phyloP scores from a whole-genome alignment of 1,284 basidiomycete genomes.

The Moesziomyces globuligerus region DNA sequence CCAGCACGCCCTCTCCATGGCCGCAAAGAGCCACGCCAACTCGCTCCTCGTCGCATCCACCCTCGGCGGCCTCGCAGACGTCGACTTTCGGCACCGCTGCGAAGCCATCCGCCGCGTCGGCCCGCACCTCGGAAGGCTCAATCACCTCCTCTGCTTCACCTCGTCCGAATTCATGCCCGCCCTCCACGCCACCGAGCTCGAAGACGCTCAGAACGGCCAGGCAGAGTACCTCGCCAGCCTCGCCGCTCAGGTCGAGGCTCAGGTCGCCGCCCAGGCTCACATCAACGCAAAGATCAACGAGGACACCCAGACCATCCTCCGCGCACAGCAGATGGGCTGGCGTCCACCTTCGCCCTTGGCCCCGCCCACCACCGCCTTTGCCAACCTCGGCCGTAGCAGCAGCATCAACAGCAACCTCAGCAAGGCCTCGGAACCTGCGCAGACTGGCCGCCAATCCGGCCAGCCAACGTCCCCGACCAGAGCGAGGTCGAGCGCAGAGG shows the following conservation, averaged over 20 bases:
- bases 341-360: slow-evolving; percentile 38
- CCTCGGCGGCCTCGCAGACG: slow-evolving; percentile 59
- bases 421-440: slow-evolving; percentile 5
- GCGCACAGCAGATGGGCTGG: slow-evolving; percentile 56
- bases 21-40: slow-evolving; percentile 52
- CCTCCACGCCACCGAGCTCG: slow-evolving; percentile 51
- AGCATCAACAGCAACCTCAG: slow-evolving; percentile 25
- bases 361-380: slow-evolving; percentile 6
- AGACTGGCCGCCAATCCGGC: slow-evolving; percentile 3
- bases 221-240: slow-evolving; percentile 48
- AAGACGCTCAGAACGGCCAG: slow-evolving; percentile 50
- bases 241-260: slow-evolving; percentile 41
- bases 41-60: slow-evolving; percentile 52
- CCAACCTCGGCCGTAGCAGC: slow-evolving; percentile 31
- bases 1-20: slow-evolving; percentile 51
- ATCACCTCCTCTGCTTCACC: slow-evolving; percentile 58
- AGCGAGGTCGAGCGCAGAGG: slow-evolving; percentile 9
- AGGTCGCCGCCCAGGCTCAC: slow-evolving; percentile 38
- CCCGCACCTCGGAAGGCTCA: slow-evolving; percentile 52
- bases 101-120: slow-evolving; percentile 59
- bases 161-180: slow-evolving; percentile 60
- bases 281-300: slow-evolving; percentile 46
- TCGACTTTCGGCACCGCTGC: slow-evolving; percentile 60
- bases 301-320: slow-evolving; percentile 38
- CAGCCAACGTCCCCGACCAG: slow-evolving; percentile 10